Base-by-base conservation (phyloP, 495 filamentous ascomycete genomes). In the Hyphodiscus hymeniophilus region DNA sequence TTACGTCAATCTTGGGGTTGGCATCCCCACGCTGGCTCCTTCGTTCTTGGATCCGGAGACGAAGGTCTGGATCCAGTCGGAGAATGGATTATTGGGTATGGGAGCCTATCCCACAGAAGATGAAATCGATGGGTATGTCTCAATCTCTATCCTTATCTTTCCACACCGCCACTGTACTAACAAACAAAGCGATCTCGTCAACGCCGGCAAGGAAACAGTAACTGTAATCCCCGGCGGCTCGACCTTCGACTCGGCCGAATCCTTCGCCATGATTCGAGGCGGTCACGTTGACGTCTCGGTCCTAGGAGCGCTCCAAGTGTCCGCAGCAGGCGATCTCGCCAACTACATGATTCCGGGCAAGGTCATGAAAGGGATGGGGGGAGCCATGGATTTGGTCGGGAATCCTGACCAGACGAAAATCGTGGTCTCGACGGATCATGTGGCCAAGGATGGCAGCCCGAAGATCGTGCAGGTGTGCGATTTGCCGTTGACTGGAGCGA, bases 301-400 rank as follows among this genome's bases (percentile, higher is more conserved):
- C 51, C 72, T 95, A 4, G 89, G 89, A 16, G 89, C 90, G 1
- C 89, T 95, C 80, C 89, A 95, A 65, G 89, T 95, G 23, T 81
- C 74, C 58, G 85, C 79, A 23, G 76, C 70, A 35, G 89, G 89
- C 47, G 90, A 95, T 59, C 69, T 95, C 16, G 89, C 89, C 17
- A 94, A 92, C 72, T 95, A 86, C 83, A 92, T 94, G 81, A 69
- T 95, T 33, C 89, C 89, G 0, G 89, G 89, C 46, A 95, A 94
- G 72, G 84, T 95, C 54, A 73, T 82, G 62, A 95, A 95, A 74
- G 89, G 89, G 6, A 94, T 95, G 59, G 89, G 89, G 13, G 89
- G 89, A 35, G 89, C 89, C 42, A 95, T 95, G 89, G 89, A 95
- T 60, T 69, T 95, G 16, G 87, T 95, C 31, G 83, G 78, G 46